phyloP scores from a whole-genome alignment of 2,329 filamentous ascomycete species.

The Trichoderma sp. region DNA sequence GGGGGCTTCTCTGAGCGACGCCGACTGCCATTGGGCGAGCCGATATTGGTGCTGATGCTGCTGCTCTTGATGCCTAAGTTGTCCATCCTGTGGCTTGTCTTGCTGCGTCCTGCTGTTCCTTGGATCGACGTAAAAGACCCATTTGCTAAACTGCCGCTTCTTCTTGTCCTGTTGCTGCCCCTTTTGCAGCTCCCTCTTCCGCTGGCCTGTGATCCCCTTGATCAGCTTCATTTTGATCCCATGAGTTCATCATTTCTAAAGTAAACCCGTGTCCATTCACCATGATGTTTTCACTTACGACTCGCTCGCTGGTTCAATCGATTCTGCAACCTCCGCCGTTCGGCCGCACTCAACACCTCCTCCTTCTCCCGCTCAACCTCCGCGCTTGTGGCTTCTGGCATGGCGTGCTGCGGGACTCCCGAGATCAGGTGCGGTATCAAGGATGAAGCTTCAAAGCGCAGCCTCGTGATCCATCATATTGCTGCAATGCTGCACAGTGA shows the following conservation, averaged over 20 bases:
- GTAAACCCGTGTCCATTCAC: too few relatives aligned
- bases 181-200: conserved; percentile 9
- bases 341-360: conserved; percentile 1
- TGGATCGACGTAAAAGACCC: conserved; percentile 21
- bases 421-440: neutral
- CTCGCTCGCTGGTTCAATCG: conserved; percentile 29
- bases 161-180: conserved; percentile 2
- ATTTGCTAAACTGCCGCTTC: conserved; percentile 8
- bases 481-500: too few relatives aligned
- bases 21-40: neutral
- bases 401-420: neutral
- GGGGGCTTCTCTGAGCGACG: neutral
- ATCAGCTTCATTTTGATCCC: neutral
- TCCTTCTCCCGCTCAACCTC: conserved; percentile 2
- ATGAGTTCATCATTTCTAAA: too few relatives aligned
- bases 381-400: neutral
- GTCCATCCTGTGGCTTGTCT: neutral
- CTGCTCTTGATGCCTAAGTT: neutral
- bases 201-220: neutral
- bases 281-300: conserved; percentile 18
- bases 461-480: too few relatives aligned
- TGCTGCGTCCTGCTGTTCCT: neutral
- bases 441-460: neutral
- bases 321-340: conserved; percentile 28
- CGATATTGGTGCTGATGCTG: neutral